Evolutionary conservation across 164 flowering plant species (phyloP).

Genomic region (Tetracentron sinense): DNA sequence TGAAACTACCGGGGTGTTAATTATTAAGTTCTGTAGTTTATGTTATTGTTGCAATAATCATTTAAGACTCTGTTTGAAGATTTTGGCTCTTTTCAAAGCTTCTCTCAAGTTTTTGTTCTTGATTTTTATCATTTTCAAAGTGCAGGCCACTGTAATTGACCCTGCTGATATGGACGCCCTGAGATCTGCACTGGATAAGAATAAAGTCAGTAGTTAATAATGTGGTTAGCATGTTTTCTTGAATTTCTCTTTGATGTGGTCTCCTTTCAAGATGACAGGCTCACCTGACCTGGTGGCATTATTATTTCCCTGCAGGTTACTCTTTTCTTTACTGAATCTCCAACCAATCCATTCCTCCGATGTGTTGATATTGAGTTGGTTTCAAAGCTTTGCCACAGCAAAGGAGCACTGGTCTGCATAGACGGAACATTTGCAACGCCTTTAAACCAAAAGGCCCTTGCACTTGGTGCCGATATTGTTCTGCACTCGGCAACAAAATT

Average conservation of each 20-base stretch:
- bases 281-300: neutral
- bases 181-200: conserved; percentile 60
- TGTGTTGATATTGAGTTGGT: conserved; percentile 88
- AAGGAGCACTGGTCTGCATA: conserved; percentile 81
- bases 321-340: conserved; percentile 96
- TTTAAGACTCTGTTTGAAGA: neutral
- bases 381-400: conserved; percentile 80
- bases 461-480: conserved; percentile 94
- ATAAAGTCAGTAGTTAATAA: conserved; percentile 54
- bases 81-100: neutral
- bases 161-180: conserved; percentile 78
- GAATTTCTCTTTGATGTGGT: conserved; percentile 5
- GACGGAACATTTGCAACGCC: conserved; percentile 99
- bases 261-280: neutral
- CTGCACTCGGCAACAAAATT: conserved; percentile 91
- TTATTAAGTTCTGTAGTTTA: neutral
- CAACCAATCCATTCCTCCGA: conserved; percentile 94
- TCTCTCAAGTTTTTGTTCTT: neutral
- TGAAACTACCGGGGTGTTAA: too few relatives aligned
- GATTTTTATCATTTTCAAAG: conserved; percentile 4
- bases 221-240: neutral
- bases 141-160: conserved; percentile 90
- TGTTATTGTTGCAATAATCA: neutral
- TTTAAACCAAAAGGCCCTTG: conserved; percentile 88
- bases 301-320: conserved; percentile 51